Evolutionary conservation across 2,329 filamentous ascomycete genomes (phyloP), one percentile per base, ranked within the genome.

Genomic region (Whalleya microplaca): DNA sequence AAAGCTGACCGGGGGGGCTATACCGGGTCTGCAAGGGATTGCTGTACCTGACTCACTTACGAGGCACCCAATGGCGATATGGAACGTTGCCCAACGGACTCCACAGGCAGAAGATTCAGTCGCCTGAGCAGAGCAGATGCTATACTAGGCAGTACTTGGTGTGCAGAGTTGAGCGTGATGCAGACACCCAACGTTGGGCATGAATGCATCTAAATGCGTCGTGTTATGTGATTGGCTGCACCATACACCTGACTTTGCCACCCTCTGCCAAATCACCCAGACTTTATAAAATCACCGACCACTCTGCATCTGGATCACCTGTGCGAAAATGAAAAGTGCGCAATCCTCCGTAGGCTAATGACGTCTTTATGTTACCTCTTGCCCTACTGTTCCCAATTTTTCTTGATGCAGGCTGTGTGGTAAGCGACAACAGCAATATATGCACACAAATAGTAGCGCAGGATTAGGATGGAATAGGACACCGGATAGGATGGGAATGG

Each of bases 31-130:
- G 59, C 62, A 55, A 62, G 56, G 62, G 62, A 56, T 61, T 64
- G 58, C 23, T 67, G 58, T 53, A 63, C 66, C 62, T 71, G 68
- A 71, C 55, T 69, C 68, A 69, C 65, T n/a, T 60, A 57, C 61
- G 64, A 69, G 69, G 68, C 68, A 57, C 58, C 69, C 67, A 71
- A 71, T 71, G 53, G 61, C 32, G 58, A 55, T 50, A 60, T 27
- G 57, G 58, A 64, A 65, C 65, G 68, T 66, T 70, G 65, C 63
- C 66, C 54, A 64, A 64, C 58, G 61, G 64, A 27, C 54, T 21
- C 56, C 45, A 45, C 32, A 40, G 23, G n/a, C 37, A 48, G 49
- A 52, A 58, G 61, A 61, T 58, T 61, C 52, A 55, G 59, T 62
- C 56, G 61, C 53, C 54, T 45, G 49, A 60, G 53, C 52, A 57